Conservation (phyloP, 2,329 filamentous ascomycete species). For the Alternaria sp. region DNA sequence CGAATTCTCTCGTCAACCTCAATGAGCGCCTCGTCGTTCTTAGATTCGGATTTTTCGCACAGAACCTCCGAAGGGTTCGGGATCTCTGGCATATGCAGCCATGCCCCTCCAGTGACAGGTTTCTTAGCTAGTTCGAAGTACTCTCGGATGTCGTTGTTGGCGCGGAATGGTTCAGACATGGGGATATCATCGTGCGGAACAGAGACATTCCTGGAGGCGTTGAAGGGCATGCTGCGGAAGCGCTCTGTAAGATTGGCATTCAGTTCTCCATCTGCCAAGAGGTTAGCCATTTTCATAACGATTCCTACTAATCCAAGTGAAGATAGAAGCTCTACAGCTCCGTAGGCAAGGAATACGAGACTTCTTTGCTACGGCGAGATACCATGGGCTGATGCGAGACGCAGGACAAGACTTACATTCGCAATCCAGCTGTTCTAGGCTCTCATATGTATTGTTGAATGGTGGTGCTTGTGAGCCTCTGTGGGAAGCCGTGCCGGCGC, state of each 20-base stretch:
- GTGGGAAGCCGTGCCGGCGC: constrained; percentile 3
- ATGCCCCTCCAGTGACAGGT: constrained; percentile 31
- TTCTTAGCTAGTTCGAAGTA: constrained; percentile 33
- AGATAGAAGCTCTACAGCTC: neutral
- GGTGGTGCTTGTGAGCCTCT: neutral
- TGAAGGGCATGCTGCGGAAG: constrained; percentile 7
- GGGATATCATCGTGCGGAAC: constrained; percentile 26
- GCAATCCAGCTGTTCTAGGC: neutral
- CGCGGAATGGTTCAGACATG: constrained; percentile 10
- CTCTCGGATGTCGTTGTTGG: constrained; percentile 37
- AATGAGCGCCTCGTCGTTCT: constrained; percentile 24
- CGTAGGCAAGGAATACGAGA: neutral
- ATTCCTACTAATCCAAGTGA: neutral
- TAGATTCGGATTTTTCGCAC: constrained; percentile 2
- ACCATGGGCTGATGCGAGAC: neutral
- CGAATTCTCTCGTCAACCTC: constrained; percentile 29
- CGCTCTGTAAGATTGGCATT: constrained; percentile 29
- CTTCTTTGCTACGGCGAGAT: neutral
- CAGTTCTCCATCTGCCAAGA: constrained; percentile 22
- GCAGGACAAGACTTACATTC: constrained; percentile 18
- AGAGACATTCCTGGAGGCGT: neutral
- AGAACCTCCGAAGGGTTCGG: constrained; percentile 63
- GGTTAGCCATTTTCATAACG: constrained; percentile 12
- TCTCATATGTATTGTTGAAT: constrained; percentile 19
- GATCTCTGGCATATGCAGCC: constrained; percentile 59